A percentile compares a stretch with the other conserved stretches of the same genome.
These are phyloP conservation scores for Hypoxylon sp. DNA, from an alignment of 2,329 filamentous ascomycete species.

Conservation along the genomic window DNA sequence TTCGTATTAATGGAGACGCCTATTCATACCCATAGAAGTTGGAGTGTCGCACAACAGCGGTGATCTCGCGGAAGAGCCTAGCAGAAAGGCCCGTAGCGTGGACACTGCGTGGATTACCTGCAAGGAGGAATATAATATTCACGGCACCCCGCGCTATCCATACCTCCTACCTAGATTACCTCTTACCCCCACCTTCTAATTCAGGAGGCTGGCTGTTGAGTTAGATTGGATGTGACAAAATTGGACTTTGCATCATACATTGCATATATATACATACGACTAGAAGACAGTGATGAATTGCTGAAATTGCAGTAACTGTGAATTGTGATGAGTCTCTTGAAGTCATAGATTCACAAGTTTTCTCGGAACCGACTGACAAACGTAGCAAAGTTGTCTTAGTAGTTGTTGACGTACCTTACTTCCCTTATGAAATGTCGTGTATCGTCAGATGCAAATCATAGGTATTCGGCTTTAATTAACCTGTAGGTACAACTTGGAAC, in stretches of 20 bases:
- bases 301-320: neutral
- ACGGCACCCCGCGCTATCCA: neutral
- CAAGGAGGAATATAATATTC: neutral
- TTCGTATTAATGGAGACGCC: neutral
- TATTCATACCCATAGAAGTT: neutral
- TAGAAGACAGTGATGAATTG: neutral
- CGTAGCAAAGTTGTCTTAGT: too few relatives aligned
- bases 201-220: neutral
- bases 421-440: neutral
- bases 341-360: neutral
- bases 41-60: neutral
- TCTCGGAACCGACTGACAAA: too few relatives aligned
- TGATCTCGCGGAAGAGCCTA: neutral
- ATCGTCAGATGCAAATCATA: slow-evolving; percentile 13
- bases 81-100: too few relatives aligned
- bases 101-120: neutral
- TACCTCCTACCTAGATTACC: too few relatives aligned
- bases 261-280: too few relatives aligned
- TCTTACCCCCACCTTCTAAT: slow-evolving; percentile 13
- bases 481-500: neutral
- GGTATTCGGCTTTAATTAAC: neutral
- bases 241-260: slow-evolving; percentile 6
- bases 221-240: neutral
- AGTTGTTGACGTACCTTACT: too few relatives aligned
- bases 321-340: neutral